Conservation (phyloP, 1,139 yeast genomes). For the Wickerhamomyces sp. region DNA sequence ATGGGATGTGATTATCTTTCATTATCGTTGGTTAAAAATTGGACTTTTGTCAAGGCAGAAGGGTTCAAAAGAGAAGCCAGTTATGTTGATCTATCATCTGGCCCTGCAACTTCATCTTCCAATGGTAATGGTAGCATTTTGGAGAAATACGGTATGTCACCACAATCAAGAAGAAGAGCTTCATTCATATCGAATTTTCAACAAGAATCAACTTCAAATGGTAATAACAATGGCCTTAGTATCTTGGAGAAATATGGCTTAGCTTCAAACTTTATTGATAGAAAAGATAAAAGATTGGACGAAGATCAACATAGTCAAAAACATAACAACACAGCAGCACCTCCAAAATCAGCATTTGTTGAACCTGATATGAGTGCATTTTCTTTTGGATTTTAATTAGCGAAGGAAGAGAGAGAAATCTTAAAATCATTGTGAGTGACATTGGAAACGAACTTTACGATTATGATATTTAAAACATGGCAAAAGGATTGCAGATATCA, state of each 20-base stretch:
- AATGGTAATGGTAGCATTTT: slow-evolving; percentile 10
- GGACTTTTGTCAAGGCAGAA: slow-evolving; percentile 50
- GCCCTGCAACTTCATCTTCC: slow-evolving; percentile 6
- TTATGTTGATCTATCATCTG: slow-evolving; percentile 7
- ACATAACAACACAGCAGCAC: slow-evolving; percentile 20
- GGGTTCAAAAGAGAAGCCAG: slow-evolving; percentile 12
- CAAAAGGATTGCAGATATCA: no score
- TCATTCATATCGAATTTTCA: slow-evolving; percentile 10
- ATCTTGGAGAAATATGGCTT: slow-evolving; percentile 20
- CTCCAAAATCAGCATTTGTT: slow-evolving; percentile 55
- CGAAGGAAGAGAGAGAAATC: no score
- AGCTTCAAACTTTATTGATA: slow-evolving; percentile 15
- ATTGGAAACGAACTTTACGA: no score
- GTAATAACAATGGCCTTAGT: slow-evolving; percentile 8
- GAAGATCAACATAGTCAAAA: slow-evolving; percentile 11
- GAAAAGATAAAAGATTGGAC: slow-evolving; percentile 10
- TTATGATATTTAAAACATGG: no score
- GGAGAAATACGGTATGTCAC: slow-evolving; percentile 22
- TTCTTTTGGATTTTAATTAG: slow-evolving; percentile 44
- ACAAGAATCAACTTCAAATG: neutral
- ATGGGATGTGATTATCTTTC: slow-evolving; percentile 92
- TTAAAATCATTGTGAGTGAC: no score
- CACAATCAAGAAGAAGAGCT: slow-evolving; percentile 19
- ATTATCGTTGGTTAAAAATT: slow-evolving; percentile 53
- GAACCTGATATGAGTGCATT: slow-evolving; percentile 84